Base-by-base conservation (phyloP, 208 protist species). In the Sergeia podlipaevii region DNA sequence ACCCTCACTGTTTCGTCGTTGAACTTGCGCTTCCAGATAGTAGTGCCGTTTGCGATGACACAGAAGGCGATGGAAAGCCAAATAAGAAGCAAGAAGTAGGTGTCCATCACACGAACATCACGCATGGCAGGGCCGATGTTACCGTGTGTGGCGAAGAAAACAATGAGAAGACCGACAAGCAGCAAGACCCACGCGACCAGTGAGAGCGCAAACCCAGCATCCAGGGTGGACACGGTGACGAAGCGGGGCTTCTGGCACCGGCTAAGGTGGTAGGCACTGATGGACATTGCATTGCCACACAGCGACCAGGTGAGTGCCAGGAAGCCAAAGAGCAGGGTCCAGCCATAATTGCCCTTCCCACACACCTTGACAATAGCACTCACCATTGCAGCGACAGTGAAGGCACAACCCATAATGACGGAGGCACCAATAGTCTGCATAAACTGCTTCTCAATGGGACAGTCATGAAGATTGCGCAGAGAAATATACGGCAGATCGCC, bases 381-480 rank as follows among this genome's bases (percentile, higher is more conserved):
- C 21, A 82, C 49, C 21, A 80, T 8, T 8, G 74, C 53, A 54
- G 80, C 34, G 17, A 83, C 42, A 11, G 73, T 55, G 50, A 80
- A 72, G 42, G 63, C 4, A 27, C 48, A 65, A 29, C 58, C 71
- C 30, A 74, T 60, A 41, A 87, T 76, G 44, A 47, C 72, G 47
- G 49, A 67, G 21, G 43, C 68, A 27, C 72, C 59, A 42, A 87
- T 87, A 41, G 51, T 55, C 37, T 80, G 74, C 49, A 69, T 78
- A 57, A 80, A 87, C 59, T 87, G 79, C 52, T 85, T 79, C 55
- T 85, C 60, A 20, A 77, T 37, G 4, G 73, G 69, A 55, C 77
- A 85, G 34, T 24, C 23, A 17, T 33, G 50, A 42, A 79, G 57
- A 0, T 32, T 34, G 30, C 41, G 45, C 7, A 77, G 41, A 6